Evolutionary conservation across 768 basidiomycete genomes (phyloP), one percentile per base, ranked within the genome.

Genomic region (Pleurotus sapidus): DNA sequence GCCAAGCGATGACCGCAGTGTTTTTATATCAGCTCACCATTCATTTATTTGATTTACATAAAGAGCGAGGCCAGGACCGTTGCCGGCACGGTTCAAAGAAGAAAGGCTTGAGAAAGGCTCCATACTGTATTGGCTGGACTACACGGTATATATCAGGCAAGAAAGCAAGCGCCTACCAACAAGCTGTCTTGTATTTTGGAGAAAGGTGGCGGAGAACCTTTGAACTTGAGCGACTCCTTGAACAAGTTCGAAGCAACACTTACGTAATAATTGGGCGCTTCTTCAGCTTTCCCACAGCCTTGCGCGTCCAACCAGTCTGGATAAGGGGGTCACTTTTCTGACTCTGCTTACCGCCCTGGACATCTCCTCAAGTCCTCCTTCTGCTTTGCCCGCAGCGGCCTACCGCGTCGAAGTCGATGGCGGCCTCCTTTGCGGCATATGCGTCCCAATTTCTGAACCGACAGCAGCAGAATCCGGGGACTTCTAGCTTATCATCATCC

Each of bases 391-490:
- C 37, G 39, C 51, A 54, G 51, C 51, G 34, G 18, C 38, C 51
- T 23, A 18, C 51, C n/a, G 51, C 51, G 51, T 54, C 40, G 34
- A 18, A 64, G 64, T 61, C 60, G 57, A 77, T 77, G 77, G 81
- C 86, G 49, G 81, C 87, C 62, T 88, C 89, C 38, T 92, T 92
- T 72, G 87, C 88, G 63, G 84, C 84, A 50, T 91, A 89, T 75
- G 90, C 90, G 49, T 91, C 90, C 45, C 89, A 91, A 64, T 91
- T 91, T 68, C 76, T 92, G 69, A 85, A 80, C 67, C 79, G 81
- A 62, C 84, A 83, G 64, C 78, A 72, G 49, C 59, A 65, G 56
- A 62, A 65, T 59, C 67, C 73, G 58, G 51, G 51, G 17, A 74
- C 77, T 57, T 76, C 82, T 38, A 82, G 80, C 63, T 72, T 82